Conservation (phyloP, 805 yeast genomes). For the Kuraishia hungarica region DNA sequence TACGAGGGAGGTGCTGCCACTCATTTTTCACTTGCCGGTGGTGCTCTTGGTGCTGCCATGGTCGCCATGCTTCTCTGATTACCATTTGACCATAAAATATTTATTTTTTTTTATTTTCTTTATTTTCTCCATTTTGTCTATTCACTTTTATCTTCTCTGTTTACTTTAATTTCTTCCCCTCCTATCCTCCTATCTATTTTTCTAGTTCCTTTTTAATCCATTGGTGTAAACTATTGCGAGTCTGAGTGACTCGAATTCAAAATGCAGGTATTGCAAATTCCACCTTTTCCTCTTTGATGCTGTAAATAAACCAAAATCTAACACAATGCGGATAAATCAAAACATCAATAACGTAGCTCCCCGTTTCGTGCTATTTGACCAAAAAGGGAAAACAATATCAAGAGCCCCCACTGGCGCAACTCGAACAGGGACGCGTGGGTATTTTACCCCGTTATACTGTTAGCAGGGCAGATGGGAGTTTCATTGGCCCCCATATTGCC, state of each 20-base stretch:
- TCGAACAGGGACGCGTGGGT: not conserved
- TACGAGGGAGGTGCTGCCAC: constrained; percentile 1
- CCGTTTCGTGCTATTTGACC: not conserved
- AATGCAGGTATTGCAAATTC: too few species aligned
- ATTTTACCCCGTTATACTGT: not conserved
- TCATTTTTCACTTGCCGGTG: not conserved
- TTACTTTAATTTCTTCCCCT: too few species aligned
- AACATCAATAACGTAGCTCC: too few species aligned
- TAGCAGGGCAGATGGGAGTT: too few species aligned
- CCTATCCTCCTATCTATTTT: too few species aligned
- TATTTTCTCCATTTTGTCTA: not conserved
- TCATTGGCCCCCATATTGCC: too few species aligned
- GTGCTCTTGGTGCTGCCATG: constrained; percentile 1
- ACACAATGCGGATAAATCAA: too few species aligned
- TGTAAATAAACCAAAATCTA: too few species aligned
- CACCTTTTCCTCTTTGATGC: too few species aligned
- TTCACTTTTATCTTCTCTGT: too few species aligned
- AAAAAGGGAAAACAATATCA: not conserved
- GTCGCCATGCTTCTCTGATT: not conserved
- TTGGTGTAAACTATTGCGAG: not conserved
- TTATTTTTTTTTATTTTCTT: too few species aligned
- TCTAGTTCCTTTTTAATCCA: too few species aligned
- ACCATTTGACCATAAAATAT: not conserved
- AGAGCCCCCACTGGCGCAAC: not conserved
- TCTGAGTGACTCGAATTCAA: not conserved